Conservation (phyloP, 2,329 filamentous ascomycete species). For the Nothopassalora personata region DNA sequence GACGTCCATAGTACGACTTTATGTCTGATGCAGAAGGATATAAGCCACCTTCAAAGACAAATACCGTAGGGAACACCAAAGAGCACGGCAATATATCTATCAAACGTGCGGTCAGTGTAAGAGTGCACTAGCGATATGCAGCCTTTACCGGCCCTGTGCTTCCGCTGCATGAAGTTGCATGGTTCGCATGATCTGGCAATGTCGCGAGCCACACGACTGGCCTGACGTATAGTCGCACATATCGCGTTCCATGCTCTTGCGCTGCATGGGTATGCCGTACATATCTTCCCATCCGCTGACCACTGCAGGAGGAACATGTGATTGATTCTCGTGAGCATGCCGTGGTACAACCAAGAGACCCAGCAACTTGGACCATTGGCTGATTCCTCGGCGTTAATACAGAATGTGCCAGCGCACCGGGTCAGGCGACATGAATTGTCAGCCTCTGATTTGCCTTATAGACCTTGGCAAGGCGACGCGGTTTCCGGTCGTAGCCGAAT, state of each 20-base stretch:
- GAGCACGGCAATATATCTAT: neutral
- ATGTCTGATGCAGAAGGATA: neutral
- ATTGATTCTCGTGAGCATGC: neutral
- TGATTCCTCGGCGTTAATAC: neutral
- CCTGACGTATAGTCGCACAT: neutral
- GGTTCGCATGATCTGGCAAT: neutral
- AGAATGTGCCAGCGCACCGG: neutral
- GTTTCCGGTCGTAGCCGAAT: neutral
- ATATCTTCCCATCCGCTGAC: neutral
- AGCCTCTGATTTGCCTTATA: neutral
- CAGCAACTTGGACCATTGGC: neutral
- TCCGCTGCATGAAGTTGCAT: neutral
- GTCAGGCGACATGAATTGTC: neutral
- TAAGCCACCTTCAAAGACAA: neutral
- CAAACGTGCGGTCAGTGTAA: neutral
- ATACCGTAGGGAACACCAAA: neutral
- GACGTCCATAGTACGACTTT: slow-evolving; percentile 1
- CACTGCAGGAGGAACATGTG: neutral
- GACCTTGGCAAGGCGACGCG: neutral
- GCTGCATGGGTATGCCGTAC: neutral
- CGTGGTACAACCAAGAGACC: neutral
- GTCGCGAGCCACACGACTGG: neutral
- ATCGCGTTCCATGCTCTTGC: neutral
- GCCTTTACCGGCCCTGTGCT: neutral
- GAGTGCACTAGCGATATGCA: neutral